Conservation (phyloP, 1,139 yeast species). For the Maudiozyma humilis region DNA sequence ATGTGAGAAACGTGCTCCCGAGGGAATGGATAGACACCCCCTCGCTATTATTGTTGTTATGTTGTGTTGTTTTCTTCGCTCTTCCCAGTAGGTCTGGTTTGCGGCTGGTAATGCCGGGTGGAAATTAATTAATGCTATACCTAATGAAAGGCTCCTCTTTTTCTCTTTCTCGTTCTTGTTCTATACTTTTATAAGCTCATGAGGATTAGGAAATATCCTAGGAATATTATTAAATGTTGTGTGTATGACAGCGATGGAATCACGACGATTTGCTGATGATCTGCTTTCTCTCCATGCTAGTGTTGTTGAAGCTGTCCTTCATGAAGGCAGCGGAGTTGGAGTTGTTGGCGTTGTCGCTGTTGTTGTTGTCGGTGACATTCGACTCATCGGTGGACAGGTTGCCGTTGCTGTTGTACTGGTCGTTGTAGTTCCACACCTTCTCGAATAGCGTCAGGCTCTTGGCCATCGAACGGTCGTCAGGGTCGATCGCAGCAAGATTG, state of each 20-base stretch:
- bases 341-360: neutral
- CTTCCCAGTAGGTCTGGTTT: too few relatives aligned
- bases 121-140: too few relatives aligned
- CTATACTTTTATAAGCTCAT: too few relatives aligned
- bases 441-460: slow-evolving; percentile 11
- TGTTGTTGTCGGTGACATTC: neutral
- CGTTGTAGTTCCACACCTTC: slow-evolving; percentile 8
- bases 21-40: too few relatives aligned
- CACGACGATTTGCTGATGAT: slow-evolving; percentile 3
- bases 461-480: slow-evolving; percentile 13
- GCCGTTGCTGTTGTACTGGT: neutral
- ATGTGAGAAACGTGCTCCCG: too few relatives aligned
- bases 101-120: too few relatives aligned
- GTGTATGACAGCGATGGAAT: neutral
- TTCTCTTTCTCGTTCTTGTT: too few relatives aligned
- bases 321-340: neutral
- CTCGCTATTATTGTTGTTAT: too few relatives aligned
- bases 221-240: too few relatives aligned
- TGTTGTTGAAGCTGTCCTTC: neutral
- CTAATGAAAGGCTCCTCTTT: too few relatives aligned
- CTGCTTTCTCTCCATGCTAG: slow-evolving; percentile 3
- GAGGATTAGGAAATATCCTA: too few relatives aligned
- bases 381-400: neutral
- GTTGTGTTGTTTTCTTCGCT: too few relatives aligned
- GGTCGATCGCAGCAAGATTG: slow-evolving; percentile 14